A percentile compares a stretch with the other conserved stretches of the same genome.
Evolutionary conservation across 1,139 yeast species (phyloP).

Genomic region (Blastobotrys raffinosifermentans): DNA sequence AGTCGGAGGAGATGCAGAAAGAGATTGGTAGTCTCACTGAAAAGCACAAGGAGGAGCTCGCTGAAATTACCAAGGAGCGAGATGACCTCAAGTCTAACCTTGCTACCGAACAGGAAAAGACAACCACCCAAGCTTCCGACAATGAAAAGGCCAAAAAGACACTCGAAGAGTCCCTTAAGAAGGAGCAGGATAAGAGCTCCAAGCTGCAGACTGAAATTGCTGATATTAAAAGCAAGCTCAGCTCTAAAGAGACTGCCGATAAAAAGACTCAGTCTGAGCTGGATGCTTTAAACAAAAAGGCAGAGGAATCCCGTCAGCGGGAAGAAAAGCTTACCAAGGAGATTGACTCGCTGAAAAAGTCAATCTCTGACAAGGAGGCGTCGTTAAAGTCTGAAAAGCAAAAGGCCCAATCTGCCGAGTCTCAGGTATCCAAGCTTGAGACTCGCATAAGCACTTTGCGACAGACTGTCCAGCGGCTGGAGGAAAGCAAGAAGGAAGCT

Average conservation of each 20-base stretch:
- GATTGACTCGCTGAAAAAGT: slow-evolving; percentile 26
- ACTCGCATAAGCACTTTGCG: slow-evolving; percentile 21
- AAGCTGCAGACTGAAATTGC: slow-evolving; percentile 13
- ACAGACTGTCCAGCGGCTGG: slow-evolving; percentile 25
- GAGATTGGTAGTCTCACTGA: neutral
- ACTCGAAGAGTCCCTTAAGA: too few species aligned
- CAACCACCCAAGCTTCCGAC: too few species aligned
- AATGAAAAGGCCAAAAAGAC: too few species aligned
- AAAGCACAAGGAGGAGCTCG: neutral
- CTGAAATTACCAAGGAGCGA: neutral
- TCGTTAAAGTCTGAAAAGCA: slow-evolving; percentile 14
- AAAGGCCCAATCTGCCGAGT: slow-evolving; percentile 18
- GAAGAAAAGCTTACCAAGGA: slow-evolving; percentile 25
- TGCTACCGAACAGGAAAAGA: too few species aligned
- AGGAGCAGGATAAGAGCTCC: slow-evolving; percentile 17
- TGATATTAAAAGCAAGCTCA: too few species aligned
- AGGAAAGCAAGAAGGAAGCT: slow-evolving; percentile 27
- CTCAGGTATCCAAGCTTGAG: slow-evolving; percentile 23
- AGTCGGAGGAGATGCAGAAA: neutral
- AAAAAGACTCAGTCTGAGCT: too few species aligned
- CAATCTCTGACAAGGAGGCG: slow-evolving; percentile 20
- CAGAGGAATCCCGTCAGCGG: neutral
- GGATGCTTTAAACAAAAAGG: too few species aligned
- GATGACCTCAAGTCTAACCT: too few species aligned
- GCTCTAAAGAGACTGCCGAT: too few species aligned